Percentiles rank a stretch among this genome's conserved stretches.
Evolutionary conservation across 129 eudicot genomes (phyloP).

Genomic region (Rutidosis leptorrhynchoides): DNA sequence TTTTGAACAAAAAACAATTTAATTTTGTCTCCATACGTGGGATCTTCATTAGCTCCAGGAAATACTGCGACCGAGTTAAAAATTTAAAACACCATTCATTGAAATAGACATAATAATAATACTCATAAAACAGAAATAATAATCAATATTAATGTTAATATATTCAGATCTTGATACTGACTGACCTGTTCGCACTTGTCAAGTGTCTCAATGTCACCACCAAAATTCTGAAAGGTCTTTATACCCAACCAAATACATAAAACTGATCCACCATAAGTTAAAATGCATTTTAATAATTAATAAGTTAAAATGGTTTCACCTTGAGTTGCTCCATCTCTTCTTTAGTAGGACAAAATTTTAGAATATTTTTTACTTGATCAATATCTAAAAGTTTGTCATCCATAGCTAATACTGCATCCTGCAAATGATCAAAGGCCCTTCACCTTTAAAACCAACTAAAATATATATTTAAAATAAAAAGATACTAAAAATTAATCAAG

Average conservation of each 20-base stretch:
- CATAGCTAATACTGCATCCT: conserved; percentile 83
- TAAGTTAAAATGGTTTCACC: conserved; percentile 39
- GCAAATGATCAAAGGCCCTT: conserved; percentile 9
- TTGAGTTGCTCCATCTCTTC: conserved; percentile 88
- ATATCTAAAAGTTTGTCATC: conserved; percentile 66
- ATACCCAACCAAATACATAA: background rate
- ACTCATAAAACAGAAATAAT: no score
- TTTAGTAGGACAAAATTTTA: conserved; percentile 80
- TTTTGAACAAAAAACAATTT: conserved; percentile 80
- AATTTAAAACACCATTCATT: background rate
- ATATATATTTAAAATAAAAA: background rate
- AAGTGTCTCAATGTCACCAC: conserved; percentile 59
- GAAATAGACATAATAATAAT: no score
- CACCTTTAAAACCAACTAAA: conserved; percentile 9
- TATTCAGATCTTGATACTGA: conserved; percentile 25
- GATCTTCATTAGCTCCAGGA: conserved; percentile 91
- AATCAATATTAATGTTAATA: background rate
- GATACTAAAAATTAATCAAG: background rate
- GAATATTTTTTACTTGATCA: conserved; percentile 80
- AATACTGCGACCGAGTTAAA: conserved; percentile 47
- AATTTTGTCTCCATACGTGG: conserved; percentile 91
- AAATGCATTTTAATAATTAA: background rate
- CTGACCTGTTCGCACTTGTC: conserved; percentile 85
- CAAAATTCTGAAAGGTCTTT: conserved; percentile 46
- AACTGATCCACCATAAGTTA: background rate